phyloP scores from a whole-genome alignment of 179 eudicot genomes.

The Vitellaria paradoxa region DNA sequence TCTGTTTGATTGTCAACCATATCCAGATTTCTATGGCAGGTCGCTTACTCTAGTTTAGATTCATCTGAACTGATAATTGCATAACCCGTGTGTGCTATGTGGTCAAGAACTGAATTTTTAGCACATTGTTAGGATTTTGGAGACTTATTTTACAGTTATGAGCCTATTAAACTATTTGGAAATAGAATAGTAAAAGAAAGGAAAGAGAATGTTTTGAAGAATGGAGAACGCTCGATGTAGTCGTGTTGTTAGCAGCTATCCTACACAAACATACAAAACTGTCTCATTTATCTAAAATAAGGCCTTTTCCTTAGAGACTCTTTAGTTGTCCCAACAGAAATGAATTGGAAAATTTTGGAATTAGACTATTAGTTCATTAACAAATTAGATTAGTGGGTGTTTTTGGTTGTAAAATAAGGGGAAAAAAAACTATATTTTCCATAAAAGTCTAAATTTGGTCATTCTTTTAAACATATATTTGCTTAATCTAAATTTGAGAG shows the following conservation, averaged over 20 bases:
- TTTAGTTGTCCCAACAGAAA: too few species aligned
- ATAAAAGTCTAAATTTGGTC: not conserved
- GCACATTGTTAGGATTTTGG: not conserved
- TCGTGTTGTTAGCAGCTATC: not conserved
- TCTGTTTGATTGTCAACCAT: not conserved
- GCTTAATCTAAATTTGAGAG: not conserved
- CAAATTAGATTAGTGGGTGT: too few species aligned
- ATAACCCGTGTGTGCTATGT: not conserved
- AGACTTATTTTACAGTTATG: not conserved
- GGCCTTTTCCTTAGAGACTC: not conserved
- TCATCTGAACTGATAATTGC: not conserved
- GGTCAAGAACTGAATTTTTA: not conserved
- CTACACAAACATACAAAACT: not conserved
- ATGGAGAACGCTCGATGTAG: not conserved
- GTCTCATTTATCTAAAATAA: not conserved
- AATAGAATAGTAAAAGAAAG: not conserved
- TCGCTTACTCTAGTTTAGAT: not conserved
- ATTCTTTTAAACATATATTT: not conserved
- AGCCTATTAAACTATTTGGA: not conserved
- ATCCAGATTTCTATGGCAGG: not conserved
- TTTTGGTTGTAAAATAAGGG: not conserved
- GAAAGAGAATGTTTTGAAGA: not conserved
- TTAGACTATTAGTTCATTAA: too few species aligned
- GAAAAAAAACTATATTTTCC: not conserved
- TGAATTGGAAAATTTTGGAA: too few species aligned